Conservation (phyloP, 2,329 filamentous ascomycete species). For the Fusarium sp. region DNA sequence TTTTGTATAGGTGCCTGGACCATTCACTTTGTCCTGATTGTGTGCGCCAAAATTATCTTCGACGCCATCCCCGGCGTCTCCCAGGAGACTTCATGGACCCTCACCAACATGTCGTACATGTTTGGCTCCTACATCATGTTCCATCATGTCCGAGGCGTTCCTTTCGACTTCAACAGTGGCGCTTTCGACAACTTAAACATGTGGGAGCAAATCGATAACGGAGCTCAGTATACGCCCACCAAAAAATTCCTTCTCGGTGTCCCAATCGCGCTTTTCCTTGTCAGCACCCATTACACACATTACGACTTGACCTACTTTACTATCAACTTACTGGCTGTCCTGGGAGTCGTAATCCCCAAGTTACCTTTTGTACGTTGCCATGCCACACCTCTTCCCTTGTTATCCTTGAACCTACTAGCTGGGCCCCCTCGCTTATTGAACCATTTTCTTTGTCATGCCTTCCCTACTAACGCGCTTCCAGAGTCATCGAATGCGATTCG, state of each 20-base stretch:
- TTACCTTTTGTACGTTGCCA: slow-evolving; percentile 84
- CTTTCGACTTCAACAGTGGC: slow-evolving; percentile 98
- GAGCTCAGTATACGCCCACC: slow-evolving; percentile 97
- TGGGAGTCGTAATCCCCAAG: slow-evolving; percentile 96
- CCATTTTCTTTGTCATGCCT: slow-evolving; percentile 7
- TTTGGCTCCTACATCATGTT: slow-evolving; percentile 99
- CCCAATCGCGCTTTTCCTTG: slow-evolving; percentile 91
- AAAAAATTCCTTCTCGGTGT: slow-evolving; percentile 98
- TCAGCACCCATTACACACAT: slow-evolving; percentile 99
- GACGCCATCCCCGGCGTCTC: slow-evolving; percentile 96
- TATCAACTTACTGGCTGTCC: slow-evolving; percentile 94
- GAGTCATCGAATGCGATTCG: slow-evolving; percentile 85
- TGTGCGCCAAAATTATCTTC: slow-evolving; percentile 94
- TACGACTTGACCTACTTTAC: slow-evolving; percentile 98
- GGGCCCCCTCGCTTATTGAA: background rate
- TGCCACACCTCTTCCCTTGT: slow-evolving; percentile 4
- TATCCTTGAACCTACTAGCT: background rate
- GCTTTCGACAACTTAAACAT: slow-evolving; percentile 99
- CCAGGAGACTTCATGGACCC: slow-evolving; percentile 98
- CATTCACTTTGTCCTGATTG: slow-evolving; percentile 95
- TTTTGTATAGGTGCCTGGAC: slow-evolving; percentile 86
- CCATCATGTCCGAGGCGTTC: slow-evolving; percentile 97
- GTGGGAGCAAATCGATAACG: slow-evolving; percentile 99
- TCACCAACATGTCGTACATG: slow-evolving; percentile 99
- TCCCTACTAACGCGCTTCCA: slow-evolving; percentile 57